Evolutionary conservation across 1,139 yeast genomes (phyloP).

Genomic region (Protomyces arabidopsidicola): DNA sequence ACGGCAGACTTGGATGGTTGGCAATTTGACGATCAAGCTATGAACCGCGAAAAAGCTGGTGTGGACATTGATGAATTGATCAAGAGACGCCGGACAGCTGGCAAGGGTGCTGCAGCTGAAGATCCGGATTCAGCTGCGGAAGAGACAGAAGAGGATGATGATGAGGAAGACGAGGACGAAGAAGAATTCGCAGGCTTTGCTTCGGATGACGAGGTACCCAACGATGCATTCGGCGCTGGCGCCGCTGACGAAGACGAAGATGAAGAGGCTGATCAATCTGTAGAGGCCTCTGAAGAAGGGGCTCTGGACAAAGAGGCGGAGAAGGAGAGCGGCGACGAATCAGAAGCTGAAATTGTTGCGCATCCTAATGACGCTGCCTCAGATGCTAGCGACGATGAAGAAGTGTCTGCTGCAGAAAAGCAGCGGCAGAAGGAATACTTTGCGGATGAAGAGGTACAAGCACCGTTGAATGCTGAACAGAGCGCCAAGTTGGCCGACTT

Average conservation of each 20-base stretch:
- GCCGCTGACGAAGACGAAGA: constrained; percentile 39
- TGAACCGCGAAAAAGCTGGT: constrained; percentile 38
- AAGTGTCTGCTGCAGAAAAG: constrained; percentile 22
- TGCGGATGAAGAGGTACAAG: constrained; percentile 53
- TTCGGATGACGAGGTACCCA: constrained; percentile 39
- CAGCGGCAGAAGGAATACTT: constrained; percentile 55
- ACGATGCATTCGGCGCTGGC: constrained; percentile 36
- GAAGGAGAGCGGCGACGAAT: constrained; percentile 35
- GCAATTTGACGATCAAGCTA: constrained; percentile 60
- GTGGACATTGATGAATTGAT: constrained; percentile 87
- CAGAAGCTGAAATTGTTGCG: constrained; percentile 19
- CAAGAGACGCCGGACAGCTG: constrained; percentile 50
- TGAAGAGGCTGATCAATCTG: constrained; percentile 34
- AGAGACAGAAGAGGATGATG: constrained; percentile 41
- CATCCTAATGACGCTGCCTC: constrained; percentile 21
- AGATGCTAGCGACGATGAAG: constrained; percentile 24
- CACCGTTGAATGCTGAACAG: constrained; percentile 36
- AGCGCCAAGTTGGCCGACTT: constrained; percentile 50
- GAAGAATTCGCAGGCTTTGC: constrained; percentile 44
- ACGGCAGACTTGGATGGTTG: constrained; percentile 68
- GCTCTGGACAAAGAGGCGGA: constrained; percentile 41
- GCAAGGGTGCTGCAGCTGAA: constrained; percentile 40
- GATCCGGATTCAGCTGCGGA: constrained; percentile 42
- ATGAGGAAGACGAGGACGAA: constrained; percentile 38
- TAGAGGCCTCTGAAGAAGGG: constrained; percentile 37